Conservation (phyloP, 345 rosid genomes). For the Kernera saxatilis region DNA sequence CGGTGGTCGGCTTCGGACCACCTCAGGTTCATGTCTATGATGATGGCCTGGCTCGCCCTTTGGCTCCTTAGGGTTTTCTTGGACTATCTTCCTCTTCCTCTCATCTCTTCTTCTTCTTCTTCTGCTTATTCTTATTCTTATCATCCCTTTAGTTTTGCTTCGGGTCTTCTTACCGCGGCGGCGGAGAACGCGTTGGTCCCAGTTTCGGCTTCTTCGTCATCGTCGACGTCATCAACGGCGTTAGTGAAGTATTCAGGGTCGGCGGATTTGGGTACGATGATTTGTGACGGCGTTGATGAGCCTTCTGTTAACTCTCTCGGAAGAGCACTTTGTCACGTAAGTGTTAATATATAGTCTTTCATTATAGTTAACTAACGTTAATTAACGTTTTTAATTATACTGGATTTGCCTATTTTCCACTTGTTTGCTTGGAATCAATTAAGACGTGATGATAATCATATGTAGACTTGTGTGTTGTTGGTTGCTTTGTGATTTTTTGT, state of each 20-base stretch:
- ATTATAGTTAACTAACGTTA: neutral
- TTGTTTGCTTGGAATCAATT: neutral
- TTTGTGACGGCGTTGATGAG: conserved; percentile 40
- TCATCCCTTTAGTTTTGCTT: conserved; percentile 30
- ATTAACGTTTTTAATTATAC: neutral
- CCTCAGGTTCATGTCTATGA: conserved; percentile 62
- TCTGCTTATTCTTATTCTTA: conserved; percentile 16
- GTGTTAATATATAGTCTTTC: neutral
- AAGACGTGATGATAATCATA: neutral
- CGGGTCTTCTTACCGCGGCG: conserved; percentile 30
- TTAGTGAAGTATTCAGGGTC: conserved; percentile 31
- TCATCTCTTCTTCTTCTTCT: conserved; percentile 18
- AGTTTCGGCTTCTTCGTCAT: conserved; percentile 11
- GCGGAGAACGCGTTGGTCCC: conserved; percentile 32
- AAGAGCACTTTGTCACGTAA: conserved; percentile 72
- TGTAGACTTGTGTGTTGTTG: neutral
- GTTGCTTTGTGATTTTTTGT: neutral
- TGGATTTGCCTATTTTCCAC: neutral
- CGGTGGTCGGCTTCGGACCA: conserved; percentile 64
- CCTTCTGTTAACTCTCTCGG: conserved; percentile 51
- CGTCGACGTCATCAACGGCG: conserved; percentile 18
- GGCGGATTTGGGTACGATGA: conserved; percentile 35
- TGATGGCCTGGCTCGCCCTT: conserved; percentile 56
- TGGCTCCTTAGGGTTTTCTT: conserved; percentile 58
- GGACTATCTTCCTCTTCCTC: conserved; percentile 46